Conservation (phyloP, 2,329 filamentous ascomycete species). For the Paracoccidioides lutzii region DNA sequence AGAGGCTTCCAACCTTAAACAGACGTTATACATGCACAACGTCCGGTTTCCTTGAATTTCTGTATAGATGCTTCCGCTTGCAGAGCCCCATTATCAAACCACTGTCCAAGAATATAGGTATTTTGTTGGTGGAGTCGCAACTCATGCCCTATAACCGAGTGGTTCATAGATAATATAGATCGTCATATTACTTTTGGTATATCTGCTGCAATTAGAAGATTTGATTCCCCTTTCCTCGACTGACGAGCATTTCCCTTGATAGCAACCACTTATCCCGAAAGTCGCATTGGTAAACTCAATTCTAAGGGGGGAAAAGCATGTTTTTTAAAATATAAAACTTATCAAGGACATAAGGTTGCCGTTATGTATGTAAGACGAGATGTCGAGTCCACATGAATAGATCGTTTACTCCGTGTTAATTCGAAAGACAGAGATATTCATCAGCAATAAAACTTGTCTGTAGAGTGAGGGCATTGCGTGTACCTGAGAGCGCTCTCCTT, state of each 20-base stretch:
- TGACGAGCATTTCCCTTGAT: no score
- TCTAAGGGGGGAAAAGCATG: no score
- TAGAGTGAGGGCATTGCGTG: not conserved
- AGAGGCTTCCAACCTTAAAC: constrained; percentile 1
- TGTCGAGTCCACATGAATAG: no score
- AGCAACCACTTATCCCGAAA: no score
- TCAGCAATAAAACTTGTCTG: not conserved
- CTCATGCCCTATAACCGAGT: not conserved
- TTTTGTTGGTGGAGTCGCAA: not conserved
- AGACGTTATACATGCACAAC: constrained; percentile 1
- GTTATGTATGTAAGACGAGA: no score
- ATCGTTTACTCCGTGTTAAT: not conserved
- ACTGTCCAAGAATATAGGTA: not conserved
- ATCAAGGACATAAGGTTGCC: no score
- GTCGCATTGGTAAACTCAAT: no score
- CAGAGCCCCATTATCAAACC: not conserved
- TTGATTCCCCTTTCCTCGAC: not conserved
- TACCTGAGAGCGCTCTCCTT: not conserved
- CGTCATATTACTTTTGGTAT: not conserved
- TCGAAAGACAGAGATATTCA: not conserved
- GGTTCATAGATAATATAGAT: not conserved
- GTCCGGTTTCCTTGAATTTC: not conserved
- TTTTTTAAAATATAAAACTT: no score
- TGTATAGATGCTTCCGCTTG: not conserved
- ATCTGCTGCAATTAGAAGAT: not conserved